Base-by-base conservation (phyloP, 148 eudicot species). In the Rheum nobile region DNA sequence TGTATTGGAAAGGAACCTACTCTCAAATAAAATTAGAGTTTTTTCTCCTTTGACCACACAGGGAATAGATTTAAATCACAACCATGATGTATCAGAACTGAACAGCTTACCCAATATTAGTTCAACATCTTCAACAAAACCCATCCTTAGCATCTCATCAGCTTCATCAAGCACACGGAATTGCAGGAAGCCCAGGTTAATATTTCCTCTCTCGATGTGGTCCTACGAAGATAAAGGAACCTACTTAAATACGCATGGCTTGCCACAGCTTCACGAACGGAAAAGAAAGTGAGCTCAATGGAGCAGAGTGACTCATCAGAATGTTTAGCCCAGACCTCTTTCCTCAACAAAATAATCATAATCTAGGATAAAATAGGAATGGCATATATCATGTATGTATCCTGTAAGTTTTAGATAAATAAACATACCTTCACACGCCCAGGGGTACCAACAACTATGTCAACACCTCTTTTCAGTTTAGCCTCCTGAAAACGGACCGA, bases 111-210 rank as follows among this genome's bases (percentile, higher is more conserved):
- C 93, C 47, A 94, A 74, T 67, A 91, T 94, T 50, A 88, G 86
- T 79, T 94, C 96, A 75, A 94, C 97, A 76, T 94, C 98, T 8
- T 91, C 97, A 79, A 94, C 97, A 74, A 93, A 93, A 67, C 98
- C 98, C 93, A 90, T 90, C 74, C 81, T 87, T 55, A 92, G 82
- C 98, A 94, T 94, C 81, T 94, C 98, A 85, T 94, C 98, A 80
- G 97, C 91, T 84, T 95, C 97, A 78, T 95, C 98, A 42, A 95
- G 93, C 74, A 91, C 93, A 19, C 98, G 91, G 77, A 95, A 89
- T 73, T 84, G 89, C 54, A 95, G 78, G 6, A 90, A 85, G 75
- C 98, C 84, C 50, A 91, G 83, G 79, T 95, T 86, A 77, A 95
- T 84, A 81, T 79, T 78, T 42, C 87, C 91, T 74, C 88, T 87